Base-by-base conservation (phyloP, 352 stramenopile genomes). In the Peronospora destructor region DNA sequence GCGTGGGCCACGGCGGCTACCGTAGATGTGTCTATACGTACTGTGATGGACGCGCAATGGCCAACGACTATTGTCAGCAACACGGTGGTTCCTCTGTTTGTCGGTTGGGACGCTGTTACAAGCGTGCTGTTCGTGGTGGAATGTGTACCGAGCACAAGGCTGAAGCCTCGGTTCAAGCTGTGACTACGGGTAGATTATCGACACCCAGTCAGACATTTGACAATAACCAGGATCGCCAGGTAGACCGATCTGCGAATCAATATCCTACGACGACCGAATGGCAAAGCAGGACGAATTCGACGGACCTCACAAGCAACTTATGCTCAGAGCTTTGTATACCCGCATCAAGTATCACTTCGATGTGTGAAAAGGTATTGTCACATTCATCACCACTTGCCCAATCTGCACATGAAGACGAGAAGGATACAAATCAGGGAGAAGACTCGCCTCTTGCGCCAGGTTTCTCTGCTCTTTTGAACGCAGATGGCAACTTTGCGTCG, bases 1-100 rank as follows among this genome's bases (percentile, higher is more conserved):
- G 68, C 45, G 72, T 78, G 3, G 61, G 59, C 6, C 72, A 80
- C 33, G 72, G 72, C 12, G 72, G 72, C 9, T 80, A 70, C 28
- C 72, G 68, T n/a, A 56, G 60, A 51, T 83, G 72, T 50, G 28
- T 71, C 3, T 66, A 58, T 3, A 49, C 54, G n/a, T 63, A 56
- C 19, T 77, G 66, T 42, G 38, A 53, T 28, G 70, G 48, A 21
- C 70, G 69, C 6, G 63, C 68, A n/a, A 61, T 77, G 40, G 42
- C 64, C 6, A 78, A 73, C 26, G 59, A 73, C 19, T 73, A 67
- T 55, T 83, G 71, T 39, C 50, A 62, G 4, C 45, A 52, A 12
- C 71, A 83, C 42, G 71, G 71, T 37, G 71, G 68, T 7, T 72
- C 64, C 26, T 66, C 66, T 0, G 29, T 63, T 23, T 67, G 59